Conservation (phyloP, 1,284 basidiomycete species). For the Sporisorium sorghi region DNA sequence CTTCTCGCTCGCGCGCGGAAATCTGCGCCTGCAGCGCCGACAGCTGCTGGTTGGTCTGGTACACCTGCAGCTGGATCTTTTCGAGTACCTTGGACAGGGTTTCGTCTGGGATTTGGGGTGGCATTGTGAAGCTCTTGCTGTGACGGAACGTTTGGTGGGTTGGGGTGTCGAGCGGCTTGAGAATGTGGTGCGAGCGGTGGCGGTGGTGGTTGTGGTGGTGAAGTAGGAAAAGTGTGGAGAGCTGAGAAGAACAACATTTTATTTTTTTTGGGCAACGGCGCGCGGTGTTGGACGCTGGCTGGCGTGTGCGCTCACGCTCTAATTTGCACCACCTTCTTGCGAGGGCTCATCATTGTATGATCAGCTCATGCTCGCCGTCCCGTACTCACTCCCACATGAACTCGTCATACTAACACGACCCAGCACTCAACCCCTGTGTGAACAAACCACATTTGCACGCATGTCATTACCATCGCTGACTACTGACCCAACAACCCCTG, state of each 20-base stretch:
- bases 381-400: neutral
- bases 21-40: constrained; percentile 38
- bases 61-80: constrained; percentile 46
- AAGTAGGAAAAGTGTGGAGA: too few species aligned
- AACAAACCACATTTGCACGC: neutral
- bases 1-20: constrained; percentile 28
- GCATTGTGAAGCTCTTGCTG: neutral
- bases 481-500: constrained; percentile 18
- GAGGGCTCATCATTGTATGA: too few species aligned
- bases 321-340: too few species aligned
- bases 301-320: too few species aligned
- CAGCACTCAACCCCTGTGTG: too few species aligned
- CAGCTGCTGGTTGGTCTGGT: constrained; percentile 43
- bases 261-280: too few species aligned
- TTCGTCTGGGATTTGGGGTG: constrained; percentile 34
- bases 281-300: too few species aligned
- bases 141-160: neutral
- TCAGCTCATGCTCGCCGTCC: too few species aligned
- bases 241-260: too few species aligned
- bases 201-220: neutral
- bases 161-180: too few species aligned
- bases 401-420: neutral
- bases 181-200: neutral
- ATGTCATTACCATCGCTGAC: neutral
- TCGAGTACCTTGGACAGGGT: constrained; percentile 43